phyloP scores from a whole-genome alignment of 2,329 filamentous ascomycete species.

The Cryphonectria radicalis region DNA sequence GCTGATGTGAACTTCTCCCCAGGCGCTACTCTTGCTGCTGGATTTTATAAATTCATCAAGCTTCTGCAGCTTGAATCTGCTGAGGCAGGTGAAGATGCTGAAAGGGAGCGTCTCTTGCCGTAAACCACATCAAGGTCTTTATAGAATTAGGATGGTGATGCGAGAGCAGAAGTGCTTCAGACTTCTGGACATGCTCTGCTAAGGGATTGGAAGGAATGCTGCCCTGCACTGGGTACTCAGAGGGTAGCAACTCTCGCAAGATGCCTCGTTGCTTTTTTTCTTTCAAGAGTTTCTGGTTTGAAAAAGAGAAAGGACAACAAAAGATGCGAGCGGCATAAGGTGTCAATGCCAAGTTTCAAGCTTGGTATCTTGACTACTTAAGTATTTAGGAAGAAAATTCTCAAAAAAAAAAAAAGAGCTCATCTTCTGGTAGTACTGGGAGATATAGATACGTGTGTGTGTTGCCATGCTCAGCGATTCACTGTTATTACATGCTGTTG shows the following conservation, averaged over 20 bases:
- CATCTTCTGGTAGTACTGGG: neutral
- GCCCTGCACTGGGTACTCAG: too few species aligned
- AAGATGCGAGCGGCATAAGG: neutral
- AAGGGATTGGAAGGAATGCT: neutral
- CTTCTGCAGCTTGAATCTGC: conserved; percentile 41
- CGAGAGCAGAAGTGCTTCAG: too few species aligned
- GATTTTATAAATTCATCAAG: conserved; percentile 52
- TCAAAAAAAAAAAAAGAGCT: too few species aligned
- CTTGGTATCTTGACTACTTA: neutral
- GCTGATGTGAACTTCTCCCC: neutral
- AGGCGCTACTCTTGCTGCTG: conserved; percentile 28
- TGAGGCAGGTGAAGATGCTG: conserved; percentile 18
- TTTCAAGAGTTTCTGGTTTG: neutral
- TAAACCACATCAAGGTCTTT: neutral
- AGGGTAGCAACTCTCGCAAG: too few species aligned
- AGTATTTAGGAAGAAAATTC: neutral
- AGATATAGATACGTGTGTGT: neutral
- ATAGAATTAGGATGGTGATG: neutral
- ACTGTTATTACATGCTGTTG: too few species aligned
- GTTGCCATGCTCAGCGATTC: too few species aligned
- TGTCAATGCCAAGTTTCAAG: neutral
- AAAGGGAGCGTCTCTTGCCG: conserved; percentile 24
- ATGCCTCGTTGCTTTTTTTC: too few species aligned
- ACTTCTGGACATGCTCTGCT: neutral
- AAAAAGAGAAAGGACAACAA: neutral